Base-by-base conservation (phyloP, 495 filamentous ascomycete species). In the Neurospora intermedia region DNA sequence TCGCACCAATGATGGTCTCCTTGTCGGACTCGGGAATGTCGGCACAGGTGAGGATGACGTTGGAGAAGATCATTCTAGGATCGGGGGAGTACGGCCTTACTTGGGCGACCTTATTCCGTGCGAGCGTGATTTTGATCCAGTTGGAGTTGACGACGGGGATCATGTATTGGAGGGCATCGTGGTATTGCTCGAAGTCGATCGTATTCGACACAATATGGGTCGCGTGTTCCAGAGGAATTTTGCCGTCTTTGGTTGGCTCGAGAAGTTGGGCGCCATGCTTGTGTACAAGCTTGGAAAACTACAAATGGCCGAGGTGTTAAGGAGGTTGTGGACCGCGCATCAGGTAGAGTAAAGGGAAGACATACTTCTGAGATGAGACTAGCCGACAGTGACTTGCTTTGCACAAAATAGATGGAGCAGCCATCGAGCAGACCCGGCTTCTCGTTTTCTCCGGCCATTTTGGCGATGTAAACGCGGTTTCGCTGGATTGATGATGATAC, bases 11-110 rank as follows among this genome's bases (percentile, higher is more conserved):
- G 71, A 99, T 97, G 0, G 93, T 91, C 81, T 98, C 95, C 79
- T 94, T 92, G 82, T 99, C 96, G 15, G 88, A 91, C n/a, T 88
- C 82, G 6, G 96, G 96, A 69, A 99, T 89, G 74, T 96, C 93
- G 69, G 86, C 85, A 76, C 90, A 93, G 23, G 90, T 90, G 4
- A 96, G 81, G 13, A 92, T 86, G 62, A 97, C 90, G 75, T 91
- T 91, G 66, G 91, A 93, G 82, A 99, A 91, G 81, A 97, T 94
- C 74, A 97, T 89, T 46, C 90, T 86, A 9, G 96, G 94, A 76
- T 99, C 96, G 0, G 96, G 96, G 54, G 91, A 97, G 77, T 89
- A 96, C 23, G 92, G 92, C 38, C 95, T 88, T 18, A 93, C 87
- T 74, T 93, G 94, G 62, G 89, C 89, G n/a, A 91, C 81, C 75